A percentile compares a stretch with the other conserved stretches of the same genome.
These are phyloP conservation scores for Pichia sp. DNA, from an alignment of 1,139 yeast genomes.

Conservation along the genomic window DNA sequence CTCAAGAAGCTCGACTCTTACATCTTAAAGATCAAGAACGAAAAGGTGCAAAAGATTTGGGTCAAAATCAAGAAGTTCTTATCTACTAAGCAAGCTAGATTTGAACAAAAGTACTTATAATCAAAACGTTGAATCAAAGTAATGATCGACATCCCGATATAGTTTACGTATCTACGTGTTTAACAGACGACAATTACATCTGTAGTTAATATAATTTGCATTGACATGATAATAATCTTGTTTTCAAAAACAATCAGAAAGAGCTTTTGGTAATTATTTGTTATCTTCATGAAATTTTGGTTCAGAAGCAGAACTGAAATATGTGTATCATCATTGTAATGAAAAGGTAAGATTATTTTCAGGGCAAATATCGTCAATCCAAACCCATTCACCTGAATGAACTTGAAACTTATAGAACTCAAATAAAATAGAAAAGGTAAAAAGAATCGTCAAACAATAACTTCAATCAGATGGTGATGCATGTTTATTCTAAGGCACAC, in stretches of 20 bases:
- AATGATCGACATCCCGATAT: too few species aligned
- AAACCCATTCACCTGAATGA: conserved; percentile 4
- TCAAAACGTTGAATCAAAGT: too few species aligned
- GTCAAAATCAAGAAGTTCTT: conserved; percentile 39
- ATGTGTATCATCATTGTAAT: conserved; percentile 53
- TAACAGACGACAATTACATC: too few species aligned
- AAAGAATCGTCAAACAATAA: background rate
- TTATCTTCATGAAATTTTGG: conserved; percentile 61
- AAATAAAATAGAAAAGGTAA: background rate
- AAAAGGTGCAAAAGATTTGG: conserved; percentile 48
- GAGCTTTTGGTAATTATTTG: conserved; percentile 41
- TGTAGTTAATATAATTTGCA: too few species aligned
- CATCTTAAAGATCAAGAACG: conserved; percentile 43
- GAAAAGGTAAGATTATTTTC: background rate
- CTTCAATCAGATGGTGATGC: conserved; percentile 85
- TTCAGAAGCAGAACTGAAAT: conserved; percentile 93
- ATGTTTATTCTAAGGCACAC: conserved; percentile 61
- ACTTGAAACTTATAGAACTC: background rate
- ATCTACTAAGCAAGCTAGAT: conserved; percentile 34
- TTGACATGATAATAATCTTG: too few species aligned
- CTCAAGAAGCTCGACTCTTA: conserved; percentile 45
- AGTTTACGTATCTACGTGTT: too few species aligned
- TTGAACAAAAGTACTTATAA: conserved; percentile 27
- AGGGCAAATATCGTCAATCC: too few species aligned
- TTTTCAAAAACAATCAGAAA: conserved; percentile 6